Base-by-base conservation (phyloP, 768 basidiomycete genomes). In the Cystoderma amianthinum region DNA sequence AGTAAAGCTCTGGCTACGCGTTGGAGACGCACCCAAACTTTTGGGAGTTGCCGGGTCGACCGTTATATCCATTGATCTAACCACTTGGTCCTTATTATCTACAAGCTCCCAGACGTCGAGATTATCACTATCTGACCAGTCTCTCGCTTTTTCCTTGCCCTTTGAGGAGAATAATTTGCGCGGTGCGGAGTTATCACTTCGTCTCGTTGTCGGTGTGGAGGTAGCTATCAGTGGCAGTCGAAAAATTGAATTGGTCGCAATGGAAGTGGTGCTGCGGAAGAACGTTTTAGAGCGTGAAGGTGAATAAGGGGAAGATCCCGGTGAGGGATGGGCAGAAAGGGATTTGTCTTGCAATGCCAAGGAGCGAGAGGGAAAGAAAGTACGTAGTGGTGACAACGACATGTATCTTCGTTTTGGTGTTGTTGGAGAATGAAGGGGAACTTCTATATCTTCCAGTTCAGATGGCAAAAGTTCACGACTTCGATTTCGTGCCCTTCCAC, bases 31-130 rank as follows among this genome's bases (percentile, higher is more conserved):
- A n/a, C n/a, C n/a, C n/a, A n/a, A n/a, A n/a, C n/a, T n/a, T n/a
- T 28, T n/a, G 25, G 25, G 25, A 28, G 25, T 28, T n/a, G 25
- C n/a, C n/a, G n/a, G n/a, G n/a, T n/a, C n/a, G n/a, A n/a, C n/a
- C n/a, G n/a, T n/a, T n/a, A n/a, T n/a, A n/a, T n/a, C n/a, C n/a
- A n/a, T n/a, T n/a, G n/a, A n/a, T n/a, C n/a, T n/a, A n/a, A n/a
- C 49, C 20, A 51, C 58, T 23, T 54, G 43, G 16, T 52, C 44
- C 4, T 57, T 51, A 18, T 49, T 43, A 6, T 49, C 49, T 11
- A 76, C 48, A n/a, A 72, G 57, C 49, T 75, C 73, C 74, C 74
- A 76, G 10, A 60, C 39, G 12, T 74, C 65, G 20, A 68, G 43
- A n/a, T n/a, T n/a, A n/a, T n/a, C n/a, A n/a, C n/a, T n/a, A n/a